Conservation (phyloP, 73 alveolate species). For the Stentor coeruleus region DNA sequence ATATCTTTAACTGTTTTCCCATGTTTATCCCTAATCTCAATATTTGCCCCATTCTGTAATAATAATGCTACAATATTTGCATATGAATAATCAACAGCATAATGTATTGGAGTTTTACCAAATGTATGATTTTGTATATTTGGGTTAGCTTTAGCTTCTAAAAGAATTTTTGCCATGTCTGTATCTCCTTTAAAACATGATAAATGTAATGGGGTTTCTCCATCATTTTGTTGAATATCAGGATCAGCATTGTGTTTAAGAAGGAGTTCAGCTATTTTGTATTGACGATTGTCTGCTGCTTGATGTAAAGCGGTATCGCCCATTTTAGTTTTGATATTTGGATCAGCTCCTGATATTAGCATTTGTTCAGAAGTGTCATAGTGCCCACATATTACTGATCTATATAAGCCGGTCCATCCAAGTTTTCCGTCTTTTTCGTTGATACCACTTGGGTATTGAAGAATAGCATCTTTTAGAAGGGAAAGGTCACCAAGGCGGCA, state of each 20-base stretch:
- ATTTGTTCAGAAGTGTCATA: background rate
- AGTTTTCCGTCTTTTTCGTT: background rate
- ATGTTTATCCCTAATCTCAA: background rate
- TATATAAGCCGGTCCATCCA: background rate
- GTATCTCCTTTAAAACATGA: conserved; percentile 48
- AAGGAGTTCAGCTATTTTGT: background rate
- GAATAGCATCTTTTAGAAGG: conserved; percentile 1
- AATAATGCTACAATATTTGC: background rate
- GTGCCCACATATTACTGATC: background rate
- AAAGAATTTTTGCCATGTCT: conserved; percentile 45
- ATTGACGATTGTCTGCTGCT: background rate
- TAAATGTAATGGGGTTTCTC: background rate
- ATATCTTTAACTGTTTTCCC: conserved; percentile 4
- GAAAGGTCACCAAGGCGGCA: background rate
- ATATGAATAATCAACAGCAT: conserved; percentile 17
- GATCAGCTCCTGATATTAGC: background rate
- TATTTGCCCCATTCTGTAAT: background rate
- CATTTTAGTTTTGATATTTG: conserved; percentile 1
- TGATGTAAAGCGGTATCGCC: conserved; percentile 2
- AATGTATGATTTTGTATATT: conserved; percentile 27
- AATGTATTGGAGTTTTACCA: conserved; percentile 19
- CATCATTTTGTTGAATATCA: background rate
- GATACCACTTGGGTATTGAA: background rate
- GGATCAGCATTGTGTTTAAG: background rate
- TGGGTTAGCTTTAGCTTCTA: conserved; percentile 61